Percentiles rank a stretch among this genome's conserved stretches.
Conservation (phyloP, 805 yeast species). For the Henningerozyma blattae region DNA sequence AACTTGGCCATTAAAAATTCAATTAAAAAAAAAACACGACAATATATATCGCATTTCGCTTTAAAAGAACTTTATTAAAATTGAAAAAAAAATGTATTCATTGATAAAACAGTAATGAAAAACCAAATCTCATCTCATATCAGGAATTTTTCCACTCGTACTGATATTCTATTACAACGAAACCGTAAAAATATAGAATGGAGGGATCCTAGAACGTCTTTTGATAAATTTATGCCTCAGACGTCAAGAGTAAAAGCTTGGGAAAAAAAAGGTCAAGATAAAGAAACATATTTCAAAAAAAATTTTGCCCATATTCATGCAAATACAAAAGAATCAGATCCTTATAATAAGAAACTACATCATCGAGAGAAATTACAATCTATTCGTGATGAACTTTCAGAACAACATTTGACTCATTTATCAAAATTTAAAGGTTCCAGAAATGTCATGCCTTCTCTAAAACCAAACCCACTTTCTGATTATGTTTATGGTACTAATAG, state of each 20-base stretch:
- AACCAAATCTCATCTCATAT: too few relatives aligned
- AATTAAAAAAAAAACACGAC: too few relatives aligned
- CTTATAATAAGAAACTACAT: conserved; percentile 2
- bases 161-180: too few relatives aligned
- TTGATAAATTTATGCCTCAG: conserved; percentile 35
- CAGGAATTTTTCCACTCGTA: too few relatives aligned
- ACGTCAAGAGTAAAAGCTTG: conserved; percentile 42
- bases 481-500: conserved; percentile 68
- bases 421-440: conserved; percentile 1
- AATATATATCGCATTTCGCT: too few relatives aligned
- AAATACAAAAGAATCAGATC: conserved; percentile 22
- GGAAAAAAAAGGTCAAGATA: conserved; percentile 49
- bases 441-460: conserved; percentile 5
- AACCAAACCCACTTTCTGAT: conserved; percentile 42
- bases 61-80: too few relatives aligned
- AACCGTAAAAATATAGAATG: too few relatives aligned
- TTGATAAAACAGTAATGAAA: too few relatives aligned
- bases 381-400: conserved; percentile 7
- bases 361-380: conserved; percentile 1
- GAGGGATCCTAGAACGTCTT: too few relatives aligned
- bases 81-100: too few relatives aligned
- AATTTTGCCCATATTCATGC: conserved; percentile 63
- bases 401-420: conserved; percentile 1
- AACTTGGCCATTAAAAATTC: too few relatives aligned
- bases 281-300: conserved; percentile 48